Conservation (phyloP, 768 basidiomycete genomes). For the Rubroboletus pulcherrimus region DNA sequence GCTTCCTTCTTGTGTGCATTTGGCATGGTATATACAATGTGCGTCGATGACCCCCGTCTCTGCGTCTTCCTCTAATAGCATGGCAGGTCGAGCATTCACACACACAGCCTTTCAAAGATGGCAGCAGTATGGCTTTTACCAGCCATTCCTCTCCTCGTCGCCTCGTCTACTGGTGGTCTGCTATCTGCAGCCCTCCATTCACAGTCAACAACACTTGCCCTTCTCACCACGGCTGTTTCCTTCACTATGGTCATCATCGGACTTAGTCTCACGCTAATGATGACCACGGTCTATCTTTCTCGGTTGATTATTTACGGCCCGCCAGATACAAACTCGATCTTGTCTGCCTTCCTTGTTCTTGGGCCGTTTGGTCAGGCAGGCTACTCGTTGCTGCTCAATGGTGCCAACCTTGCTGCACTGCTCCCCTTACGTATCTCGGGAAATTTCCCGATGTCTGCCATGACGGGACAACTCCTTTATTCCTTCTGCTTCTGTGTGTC, state of each 20-base stretch:
- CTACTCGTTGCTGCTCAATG: constrained; percentile 41
- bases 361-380: constrained; percentile 55
- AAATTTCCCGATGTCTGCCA: constrained; percentile 30
- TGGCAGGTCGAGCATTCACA: constrained; percentile 42
- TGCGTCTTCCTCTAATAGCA: not conserved
- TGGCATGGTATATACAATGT: constrained; percentile 51
- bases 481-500: constrained; percentile 44
- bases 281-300: constrained; percentile 45
- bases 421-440: constrained; percentile 31
- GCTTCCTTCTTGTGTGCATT: constrained; percentile 43
- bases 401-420: constrained; percentile 34
- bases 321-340: constrained; percentile 36
- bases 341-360: constrained; percentile 46
- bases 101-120: constrained; percentile 39
- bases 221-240: constrained; percentile 42
- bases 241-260: constrained; percentile 44
- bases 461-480: constrained; percentile 41
- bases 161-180: constrained; percentile 48
- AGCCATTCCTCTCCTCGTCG: constrained; percentile 50
- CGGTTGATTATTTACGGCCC: constrained; percentile 42
- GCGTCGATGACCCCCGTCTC: not conserved
- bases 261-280: constrained; percentile 45
- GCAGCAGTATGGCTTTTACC: constrained; percentile 49
- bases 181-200: constrained; percentile 37
- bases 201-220: constrained; percentile 35